A percentile compares a stretch with the other conserved stretches of the same genome.
phyloP scores from a whole-genome alignment of 2,329 filamentous ascomycete genomes.

The Alternaria sp. region DNA sequence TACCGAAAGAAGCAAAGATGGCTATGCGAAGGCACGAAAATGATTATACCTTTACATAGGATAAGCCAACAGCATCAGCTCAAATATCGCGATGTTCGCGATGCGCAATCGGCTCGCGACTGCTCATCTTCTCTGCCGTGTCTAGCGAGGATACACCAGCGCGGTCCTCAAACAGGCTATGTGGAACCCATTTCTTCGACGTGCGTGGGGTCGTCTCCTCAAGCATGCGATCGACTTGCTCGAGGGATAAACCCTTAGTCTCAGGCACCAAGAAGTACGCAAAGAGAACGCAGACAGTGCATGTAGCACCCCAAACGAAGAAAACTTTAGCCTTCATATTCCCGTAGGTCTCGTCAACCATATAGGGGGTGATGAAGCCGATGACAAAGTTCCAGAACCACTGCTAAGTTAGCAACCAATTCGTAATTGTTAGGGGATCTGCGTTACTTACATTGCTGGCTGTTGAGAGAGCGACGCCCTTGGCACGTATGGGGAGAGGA shows the following conservation, averaged over 20 bases:
- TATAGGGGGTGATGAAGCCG: conserved; percentile 70
- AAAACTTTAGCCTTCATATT: conserved; percentile 67
- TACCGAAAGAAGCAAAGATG: neutral
- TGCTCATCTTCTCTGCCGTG: conserved; percentile 1
- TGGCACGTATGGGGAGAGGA: conserved; percentile 86
- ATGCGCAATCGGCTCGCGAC: neutral
- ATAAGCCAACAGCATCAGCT: neutral
- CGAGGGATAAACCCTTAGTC: conserved; percentile 78
- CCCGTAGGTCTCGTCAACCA: conserved; percentile 71
- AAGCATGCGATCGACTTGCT: conserved; percentile 86
- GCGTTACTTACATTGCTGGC: conserved; percentile 70
- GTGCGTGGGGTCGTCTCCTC: conserved; percentile 81
- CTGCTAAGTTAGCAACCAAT: neutral
- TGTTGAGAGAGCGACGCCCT: conserved; percentile 86
- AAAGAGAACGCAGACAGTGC: conserved; percentile 66
- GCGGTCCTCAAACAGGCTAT: conserved; percentile 28
- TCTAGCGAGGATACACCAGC: conserved; percentile 6
- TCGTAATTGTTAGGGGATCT: too few relatives aligned
- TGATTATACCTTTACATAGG: neutral
- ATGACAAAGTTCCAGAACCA: conserved; percentile 80
- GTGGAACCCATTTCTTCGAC: conserved; percentile 76
- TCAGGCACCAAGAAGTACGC: conserved; percentile 81
- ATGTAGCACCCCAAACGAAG: conserved; percentile 64
- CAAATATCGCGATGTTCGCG: neutral
- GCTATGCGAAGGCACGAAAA: neutral